Conservation (phyloP, 495 filamentous ascomycete genomes). For the Podospora comata region DNA sequence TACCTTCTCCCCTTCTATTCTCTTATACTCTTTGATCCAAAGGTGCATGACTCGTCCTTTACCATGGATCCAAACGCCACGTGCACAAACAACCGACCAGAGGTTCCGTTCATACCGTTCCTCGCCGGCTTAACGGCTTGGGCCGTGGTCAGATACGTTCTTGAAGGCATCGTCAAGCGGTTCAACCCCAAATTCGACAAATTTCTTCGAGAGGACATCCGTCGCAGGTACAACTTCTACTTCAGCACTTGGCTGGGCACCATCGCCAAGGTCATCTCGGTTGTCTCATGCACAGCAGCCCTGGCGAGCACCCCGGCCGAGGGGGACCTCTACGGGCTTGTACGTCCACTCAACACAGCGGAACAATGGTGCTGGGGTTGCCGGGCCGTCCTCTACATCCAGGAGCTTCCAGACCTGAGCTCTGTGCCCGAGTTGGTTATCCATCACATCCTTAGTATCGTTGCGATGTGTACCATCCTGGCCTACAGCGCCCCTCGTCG, state of each 20-base stretch:
- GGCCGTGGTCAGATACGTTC: slow-evolving; percentile 12
- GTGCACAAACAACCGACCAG: slow-evolving; percentile 7
- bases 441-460: slow-evolving; percentile 28
- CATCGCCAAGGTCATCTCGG: slow-evolving; percentile 23
- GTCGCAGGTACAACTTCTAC: slow-evolving; percentile 24
- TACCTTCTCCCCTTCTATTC: background rate
- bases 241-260: slow-evolving; percentile 26
- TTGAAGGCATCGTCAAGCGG: slow-evolving; percentile 17
- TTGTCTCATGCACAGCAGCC: slow-evolving; percentile 18
- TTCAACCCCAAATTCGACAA: slow-evolving; percentile 22
- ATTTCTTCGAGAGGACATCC: slow-evolving; percentile 22
- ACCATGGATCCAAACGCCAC: background rate
- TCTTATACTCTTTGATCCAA: background rate
- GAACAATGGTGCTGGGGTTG: slow-evolving; percentile 33
- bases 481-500: slow-evolving; percentile 23
- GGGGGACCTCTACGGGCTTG: slow-evolving; percentile 22
- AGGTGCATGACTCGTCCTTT: background rate
- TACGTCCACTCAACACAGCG: slow-evolving; percentile 20
- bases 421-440: slow-evolving; percentile 26
- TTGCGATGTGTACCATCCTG: slow-evolving; percentile 20
- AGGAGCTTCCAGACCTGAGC: slow-evolving; percentile 23
- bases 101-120: slow-evolving; percentile 25
- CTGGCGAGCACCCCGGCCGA: slow-evolving; percentile 20
- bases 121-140: slow-evolving; percentile 22
- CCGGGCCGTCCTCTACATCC: slow-evolving; percentile 26